These are phyloP conservation scores for Lomentospora prolificans DNA, from an alignment of 2,329 filamentous ascomycete species.

Conservation along the genomic window DNA sequence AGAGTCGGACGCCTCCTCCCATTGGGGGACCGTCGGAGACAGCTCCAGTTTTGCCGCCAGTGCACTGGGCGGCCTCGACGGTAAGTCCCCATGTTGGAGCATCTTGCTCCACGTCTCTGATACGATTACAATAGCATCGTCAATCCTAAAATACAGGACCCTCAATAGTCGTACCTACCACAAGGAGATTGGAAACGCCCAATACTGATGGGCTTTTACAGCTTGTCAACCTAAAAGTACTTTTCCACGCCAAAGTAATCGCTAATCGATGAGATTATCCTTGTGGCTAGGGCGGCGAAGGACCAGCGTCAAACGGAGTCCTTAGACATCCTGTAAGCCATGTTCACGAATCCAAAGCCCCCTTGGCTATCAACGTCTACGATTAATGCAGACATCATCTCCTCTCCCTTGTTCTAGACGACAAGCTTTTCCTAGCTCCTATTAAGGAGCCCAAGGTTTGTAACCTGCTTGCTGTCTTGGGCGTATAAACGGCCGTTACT, in stretches of 20 bases:
- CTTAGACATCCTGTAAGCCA: constrained; percentile 17
- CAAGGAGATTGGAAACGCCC: constrained; percentile 17
- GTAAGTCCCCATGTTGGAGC: not conserved
- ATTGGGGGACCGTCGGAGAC: too few relatives aligned
- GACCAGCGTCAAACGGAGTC: constrained; percentile 19
- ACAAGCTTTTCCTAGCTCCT: constrained; percentile 17
- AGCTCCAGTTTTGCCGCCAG: not conserved
- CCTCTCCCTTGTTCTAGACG: constrained; percentile 14
- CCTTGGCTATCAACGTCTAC: not conserved
- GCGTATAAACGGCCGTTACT: not conserved
- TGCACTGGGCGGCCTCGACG: not conserved
- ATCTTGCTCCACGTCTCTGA: not conserved
- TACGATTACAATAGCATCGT: constrained; percentile 16
- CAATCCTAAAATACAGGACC: constrained; percentile 20
- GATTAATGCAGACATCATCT: constrained; percentile 14
- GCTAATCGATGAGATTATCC: not conserved
- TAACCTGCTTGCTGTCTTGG: not conserved
- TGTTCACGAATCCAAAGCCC: constrained; percentile 7
- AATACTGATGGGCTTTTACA: constrained; percentile 17
- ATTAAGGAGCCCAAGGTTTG: constrained; percentile 12
- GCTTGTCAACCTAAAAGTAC: not conserved
- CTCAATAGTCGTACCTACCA: constrained; percentile 22
- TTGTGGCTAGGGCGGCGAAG: constrained; percentile 10
- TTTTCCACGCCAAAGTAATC: not conserved
- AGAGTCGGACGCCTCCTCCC: not conserved